Base-by-base conservation (phyloP, 768 basidiomycete species). In the Rhizopogon sp. region DNA sequence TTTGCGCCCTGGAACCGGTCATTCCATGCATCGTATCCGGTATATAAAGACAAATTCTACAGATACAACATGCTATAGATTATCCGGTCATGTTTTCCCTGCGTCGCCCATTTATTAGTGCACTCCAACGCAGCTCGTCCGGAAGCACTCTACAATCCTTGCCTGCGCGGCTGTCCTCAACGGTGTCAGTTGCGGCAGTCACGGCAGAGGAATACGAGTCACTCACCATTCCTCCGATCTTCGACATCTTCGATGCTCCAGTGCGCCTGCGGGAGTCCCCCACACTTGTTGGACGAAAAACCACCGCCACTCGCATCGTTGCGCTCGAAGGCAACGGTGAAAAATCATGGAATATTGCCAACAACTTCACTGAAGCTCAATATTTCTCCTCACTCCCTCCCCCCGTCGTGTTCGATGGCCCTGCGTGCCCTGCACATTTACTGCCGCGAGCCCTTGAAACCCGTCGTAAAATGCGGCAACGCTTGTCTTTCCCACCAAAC, bases 211-310 rank as follows among this genome's bases (percentile, higher is more conserved):
- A 45, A 13, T 49, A 47, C 10, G 56, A 41, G 14, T 39, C 39
- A 40, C 52, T 67, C 22, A 61, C 59, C 14, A 53, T 67, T 17
- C 66, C 66, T 10, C 69, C 68, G 42, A 77, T 79, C 46, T 74
- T 77, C 57, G 80, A 81, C 62, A 79, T 82, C 55, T 79, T 80
- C 60, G 79, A 82, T 55, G 79, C 72, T 22, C 77, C 79, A 1
- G 65, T 66, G 35, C 66, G 66, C 31, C 72, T 78, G 20, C 69
- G 72, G 17, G 74, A 73, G 56, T 72, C 68, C 31, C 67, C 61
- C 56, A 56, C 61, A 52, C 55, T 68, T 61, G 46, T 68, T 50
- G 43, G 62, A 52, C 39, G 60, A 45, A 55, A 61, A 7, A 33
- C 49, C 46, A 50, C 56, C 29, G 45, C 43, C 11, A 25, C 50